Evolutionary conservation across 306 rosid species (phyloP).

Genomic region (Cicer chorassanicum): DNA sequence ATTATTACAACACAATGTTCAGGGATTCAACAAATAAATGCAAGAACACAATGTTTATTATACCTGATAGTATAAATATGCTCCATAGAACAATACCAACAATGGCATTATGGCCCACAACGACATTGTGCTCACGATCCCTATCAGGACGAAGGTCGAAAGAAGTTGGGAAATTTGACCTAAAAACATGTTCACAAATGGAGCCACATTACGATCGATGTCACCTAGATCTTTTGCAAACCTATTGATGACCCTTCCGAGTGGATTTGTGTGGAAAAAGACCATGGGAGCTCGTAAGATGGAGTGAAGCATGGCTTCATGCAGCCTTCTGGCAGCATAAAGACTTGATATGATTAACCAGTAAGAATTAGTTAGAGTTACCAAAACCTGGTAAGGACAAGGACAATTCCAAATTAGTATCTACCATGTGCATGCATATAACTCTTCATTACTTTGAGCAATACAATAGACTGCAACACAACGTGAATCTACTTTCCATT

Average conservation of each 20-base stretch:
- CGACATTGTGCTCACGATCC: slow-evolving; percentile 92
- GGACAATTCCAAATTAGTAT: slow-evolving; percentile 27
- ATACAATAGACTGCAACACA: slow-evolving; percentile 25
- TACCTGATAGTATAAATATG: slow-evolving; percentile 94
- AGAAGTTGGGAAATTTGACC: slow-evolving; percentile 77
- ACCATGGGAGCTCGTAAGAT: slow-evolving; percentile 93
- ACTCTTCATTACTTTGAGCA: neutral
- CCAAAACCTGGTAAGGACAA: slow-evolving; percentile 60
- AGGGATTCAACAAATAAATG: slow-evolving; percentile 31
- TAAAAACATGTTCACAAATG: slow-evolving; percentile 75
- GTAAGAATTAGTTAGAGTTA: slow-evolving; percentile 72
- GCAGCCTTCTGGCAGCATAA: slow-evolving; percentile 86
- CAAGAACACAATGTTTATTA: slow-evolving; percentile 26
- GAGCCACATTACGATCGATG: slow-evolving; percentile 88
- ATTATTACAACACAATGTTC: slow-evolving; percentile 11
- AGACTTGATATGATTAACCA: slow-evolving; percentile 86
- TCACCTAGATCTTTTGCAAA: slow-evolving; percentile 96
- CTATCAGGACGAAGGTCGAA: slow-evolving; percentile 90
- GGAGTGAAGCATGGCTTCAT: slow-evolving; percentile 83
- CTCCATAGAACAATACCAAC: slow-evolving; percentile 76
- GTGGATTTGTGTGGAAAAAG: slow-evolving; percentile 92
- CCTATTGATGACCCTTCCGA: slow-evolving; percentile 87
- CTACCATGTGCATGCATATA: slow-evolving; percentile 32
- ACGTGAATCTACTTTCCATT: slow-evolving; percentile 13
- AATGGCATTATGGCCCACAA: slow-evolving; percentile 97